These are phyloP conservation scores for Lignosus rhinocerotis DNA, from an alignment of 1,284 basidiomycete species.

Conservation along the genomic window DNA sequence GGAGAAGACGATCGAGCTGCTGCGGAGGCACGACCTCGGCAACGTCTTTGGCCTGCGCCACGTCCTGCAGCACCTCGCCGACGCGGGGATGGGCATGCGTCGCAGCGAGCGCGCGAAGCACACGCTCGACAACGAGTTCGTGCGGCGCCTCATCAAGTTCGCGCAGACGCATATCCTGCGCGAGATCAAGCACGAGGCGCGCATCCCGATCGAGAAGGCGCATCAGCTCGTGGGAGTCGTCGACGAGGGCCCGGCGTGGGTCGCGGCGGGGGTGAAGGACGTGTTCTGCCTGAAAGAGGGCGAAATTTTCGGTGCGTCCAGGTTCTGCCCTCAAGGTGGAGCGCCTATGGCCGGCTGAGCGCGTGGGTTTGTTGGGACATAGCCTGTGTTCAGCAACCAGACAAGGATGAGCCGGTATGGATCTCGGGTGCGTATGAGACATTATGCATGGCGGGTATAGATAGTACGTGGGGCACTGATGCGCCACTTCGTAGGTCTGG, in stretches of 20 bases:
- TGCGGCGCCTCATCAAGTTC: constrained; percentile 50
- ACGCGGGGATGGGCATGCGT: constrained; percentile 49
- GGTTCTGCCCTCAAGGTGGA: background rate
- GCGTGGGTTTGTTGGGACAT: background rate
- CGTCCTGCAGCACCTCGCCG: constrained; percentile 50
- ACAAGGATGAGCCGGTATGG: constrained; percentile 47
- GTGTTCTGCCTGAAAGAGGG: constrained; percentile 52
- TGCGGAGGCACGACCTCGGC: constrained; percentile 55
- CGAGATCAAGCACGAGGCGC: constrained; percentile 70
- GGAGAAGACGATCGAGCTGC: constrained; percentile 42
- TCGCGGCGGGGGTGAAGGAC: constrained; percentile 44
- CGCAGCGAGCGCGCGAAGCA: constrained; percentile 28
- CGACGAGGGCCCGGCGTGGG: constrained; percentile 71
- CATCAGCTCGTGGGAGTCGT: constrained; percentile 75
- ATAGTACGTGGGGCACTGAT: background rate
- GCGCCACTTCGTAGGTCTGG: constrained; percentile 30
- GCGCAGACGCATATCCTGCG: constrained; percentile 63
- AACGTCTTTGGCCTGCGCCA: constrained; percentile 48
- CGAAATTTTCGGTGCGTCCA: constrained; percentile 59
- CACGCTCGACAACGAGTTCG: constrained; percentile 39
- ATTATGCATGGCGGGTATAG: background rate
- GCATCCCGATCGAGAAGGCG: constrained; percentile 65
- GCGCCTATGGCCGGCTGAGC: background rate
- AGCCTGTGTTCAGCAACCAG: constrained; percentile 58
- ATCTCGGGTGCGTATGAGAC: constrained; percentile 43